Base-by-base conservation (phyloP, 2,329 filamentous ascomycete genomes). In the Dactylellina leptospora region DNA sequence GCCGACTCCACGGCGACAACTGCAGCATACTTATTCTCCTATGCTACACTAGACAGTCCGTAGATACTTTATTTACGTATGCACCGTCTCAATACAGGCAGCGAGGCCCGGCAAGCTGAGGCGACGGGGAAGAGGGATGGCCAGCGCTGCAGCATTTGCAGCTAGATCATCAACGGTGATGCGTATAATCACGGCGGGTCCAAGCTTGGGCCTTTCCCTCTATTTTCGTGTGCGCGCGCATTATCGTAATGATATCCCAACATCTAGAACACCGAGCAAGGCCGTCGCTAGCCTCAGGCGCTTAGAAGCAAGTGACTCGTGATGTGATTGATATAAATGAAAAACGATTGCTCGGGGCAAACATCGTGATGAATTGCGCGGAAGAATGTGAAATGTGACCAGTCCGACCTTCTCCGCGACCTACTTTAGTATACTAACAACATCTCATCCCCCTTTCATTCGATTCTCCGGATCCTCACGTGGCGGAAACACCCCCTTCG, bases 281-380 rank as follows among this genome's bases (percentile, higher is more conserved):
- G 38, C 38, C n/a, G 38, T 42, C 18, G 38, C 38, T 42, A 42
- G 38, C 38, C 30, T 45, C 20, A 48, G 45, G 45, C 20, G 45
- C 45, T 48, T 45, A 45, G 40, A 45, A 45, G 20, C 36, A 28
- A 11, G 45, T 3, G 18, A 28, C 22, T 25, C 45, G 45, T 28
- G 20, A 25, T 48, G 23, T 28, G 23, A 48, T 48, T 48, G 23
- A 48, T 48, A 48, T 48, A 25, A 28, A 48, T 11, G 20, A 28
- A 28, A 4, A 18, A 42, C 4, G 22, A 48, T 28, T 48, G 23
- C 23, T 45, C 11, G 8, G 18, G 20, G 16, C 18, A 45, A 20
- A n/a, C n/a, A n/a, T n/a, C n/a, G n/a, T n/a, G n/a, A n/a, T n/a
- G n/a, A n/a, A n/a, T n/a, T n/a, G n/a, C n/a, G n/a, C n/a, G n/a